A percentile compares a stretch with the other conserved stretches of the same genome.
phyloP scores from a whole-genome alignment of 176 grass and related monocot species.

The Carex parvula region DNA sequence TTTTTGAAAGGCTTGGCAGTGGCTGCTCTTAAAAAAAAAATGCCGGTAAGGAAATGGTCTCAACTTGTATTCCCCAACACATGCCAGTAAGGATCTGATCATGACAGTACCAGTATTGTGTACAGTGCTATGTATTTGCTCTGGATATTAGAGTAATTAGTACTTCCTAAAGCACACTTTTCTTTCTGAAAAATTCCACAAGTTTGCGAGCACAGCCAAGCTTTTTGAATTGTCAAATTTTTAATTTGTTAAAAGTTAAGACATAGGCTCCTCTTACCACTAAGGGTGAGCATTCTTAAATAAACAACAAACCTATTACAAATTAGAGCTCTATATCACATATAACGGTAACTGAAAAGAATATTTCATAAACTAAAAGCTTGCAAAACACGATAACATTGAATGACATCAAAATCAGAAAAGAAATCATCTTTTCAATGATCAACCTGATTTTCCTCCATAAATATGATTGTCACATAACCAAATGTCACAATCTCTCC shows the following conservation, averaged over 20 bases:
- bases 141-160: neutral
- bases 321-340: neutral
- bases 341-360: neutral
- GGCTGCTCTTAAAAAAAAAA: too few relatives aligned
- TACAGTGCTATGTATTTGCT: neutral
- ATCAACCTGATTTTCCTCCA: neutral
- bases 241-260: neutral
- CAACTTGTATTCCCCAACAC: neutral
- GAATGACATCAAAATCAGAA: neutral
- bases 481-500: neutral
- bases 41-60: neutral
- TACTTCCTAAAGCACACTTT: neutral
- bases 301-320: neutral
- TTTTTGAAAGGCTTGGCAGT: too few relatives aligned
- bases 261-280: neutral
- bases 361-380: neutral
- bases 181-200: neutral
- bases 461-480: neutral
- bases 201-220: neutral
- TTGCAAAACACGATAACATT: neutral
- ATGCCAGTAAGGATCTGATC: neutral
- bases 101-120: neutral
- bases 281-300: neutral
- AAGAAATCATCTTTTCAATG: neutral
- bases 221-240: neutral